A percentile compares a stretch with the other conserved stretches of the same genome.
Conservation (phyloP, 495 filamentous ascomycete species). For the Penicillium lagena region DNA sequence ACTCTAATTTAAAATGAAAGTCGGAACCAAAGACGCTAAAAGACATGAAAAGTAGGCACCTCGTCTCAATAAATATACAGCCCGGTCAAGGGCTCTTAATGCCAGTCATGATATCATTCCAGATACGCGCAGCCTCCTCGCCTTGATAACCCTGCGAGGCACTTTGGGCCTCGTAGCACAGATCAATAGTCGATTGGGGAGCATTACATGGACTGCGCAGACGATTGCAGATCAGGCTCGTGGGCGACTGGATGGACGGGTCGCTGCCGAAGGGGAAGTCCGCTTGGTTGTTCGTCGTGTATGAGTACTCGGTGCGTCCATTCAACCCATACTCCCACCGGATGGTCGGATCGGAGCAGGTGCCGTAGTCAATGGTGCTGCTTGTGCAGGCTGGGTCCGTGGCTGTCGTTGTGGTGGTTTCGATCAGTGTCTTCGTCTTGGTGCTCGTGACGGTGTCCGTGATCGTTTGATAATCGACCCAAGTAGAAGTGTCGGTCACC, state of each 20-base stretch:
- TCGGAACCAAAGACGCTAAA: too few relatives aligned
- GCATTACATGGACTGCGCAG: slow-evolving; percentile 49
- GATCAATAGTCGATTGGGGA: slow-evolving; percentile 31
- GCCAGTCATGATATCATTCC: slow-evolving; percentile 33
- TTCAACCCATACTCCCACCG: slow-evolving; percentile 47
- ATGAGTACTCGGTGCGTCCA: slow-evolving; percentile 44
- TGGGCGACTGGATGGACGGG: slow-evolving; percentile 48
- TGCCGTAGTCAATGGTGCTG: slow-evolving; percentile 34
- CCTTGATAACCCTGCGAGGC: slow-evolving; percentile 29
- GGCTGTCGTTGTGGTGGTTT: slow-evolving; percentile 4
- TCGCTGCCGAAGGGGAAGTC: slow-evolving; percentile 57
- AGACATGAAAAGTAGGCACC: too few relatives aligned
- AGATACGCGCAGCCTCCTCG: slow-evolving; percentile 54
- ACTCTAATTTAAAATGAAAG: too few relatives aligned
- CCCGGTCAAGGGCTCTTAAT: too few relatives aligned
- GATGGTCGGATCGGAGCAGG: slow-evolving; percentile 49
- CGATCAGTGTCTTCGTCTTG: neutral
- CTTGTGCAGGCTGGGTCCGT: neutral
- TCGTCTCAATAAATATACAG: too few relatives aligned
- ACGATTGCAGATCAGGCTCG: slow-evolving; percentile 49
- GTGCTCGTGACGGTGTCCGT: slow-evolving; percentile 5
- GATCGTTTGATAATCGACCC: neutral
- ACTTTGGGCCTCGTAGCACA: slow-evolving; percentile 38
- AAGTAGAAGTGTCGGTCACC: too few relatives aligned
- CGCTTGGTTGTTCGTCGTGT: slow-evolving; percentile 39